phyloP scores from a whole-genome alignment of 2,329 filamentous ascomycete species.

The Talaromyces islandicus region DNA sequence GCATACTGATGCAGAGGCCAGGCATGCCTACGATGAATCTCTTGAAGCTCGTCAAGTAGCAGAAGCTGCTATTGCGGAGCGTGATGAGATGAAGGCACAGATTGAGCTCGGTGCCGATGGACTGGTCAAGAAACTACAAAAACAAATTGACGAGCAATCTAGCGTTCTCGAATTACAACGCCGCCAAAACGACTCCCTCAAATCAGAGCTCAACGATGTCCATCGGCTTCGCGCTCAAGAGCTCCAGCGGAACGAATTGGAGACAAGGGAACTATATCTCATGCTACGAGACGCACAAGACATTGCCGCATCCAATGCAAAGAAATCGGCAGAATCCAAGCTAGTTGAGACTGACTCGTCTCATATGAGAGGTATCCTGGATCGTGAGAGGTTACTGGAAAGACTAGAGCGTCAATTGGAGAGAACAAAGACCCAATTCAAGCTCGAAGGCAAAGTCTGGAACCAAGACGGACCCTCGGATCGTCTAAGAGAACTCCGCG shows the following conservation, averaged over 20 bases:
- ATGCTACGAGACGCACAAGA: conserved; percentile 98
- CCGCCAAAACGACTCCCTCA: conserved; percentile 79
- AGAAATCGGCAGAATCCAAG: conserved; percentile 46
- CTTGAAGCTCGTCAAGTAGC: conserved; percentile 86
- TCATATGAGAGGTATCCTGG: conserved; percentile 85
- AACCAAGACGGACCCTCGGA: conserved; percentile 84
- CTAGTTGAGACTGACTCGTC: conserved; percentile 61
- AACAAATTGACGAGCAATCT: conserved; percentile 86
- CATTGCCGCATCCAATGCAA: conserved; percentile 83
- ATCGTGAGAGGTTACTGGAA: conserved; percentile 87
- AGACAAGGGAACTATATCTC: conserved; percentile 92
- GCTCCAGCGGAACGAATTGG: conserved; percentile 87
- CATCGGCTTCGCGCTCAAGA: conserved; percentile 84
- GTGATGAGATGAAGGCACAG: conserved; percentile 87
- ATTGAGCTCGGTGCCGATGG: conserved; percentile 90
- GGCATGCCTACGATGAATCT: conserved; percentile 86
- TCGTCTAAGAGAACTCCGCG: conserved; percentile 80
- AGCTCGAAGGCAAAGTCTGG: conserved; percentile 90
- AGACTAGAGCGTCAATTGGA: conserved; percentile 92
- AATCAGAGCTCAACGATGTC: conserved; percentile 80
- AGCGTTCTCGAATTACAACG: conserved; percentile 84
- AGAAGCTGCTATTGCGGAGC: conserved; percentile 90
- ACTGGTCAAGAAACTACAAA: conserved; percentile 85
- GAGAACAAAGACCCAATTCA: conserved; percentile 94
- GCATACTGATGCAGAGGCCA: conserved; percentile 91